A percentile compares a stretch with the other conserved stretches of the same genome.
phyloP scores from a whole-genome alignment of 768 basidiomycete species.

The Calocera viscosa region DNA sequence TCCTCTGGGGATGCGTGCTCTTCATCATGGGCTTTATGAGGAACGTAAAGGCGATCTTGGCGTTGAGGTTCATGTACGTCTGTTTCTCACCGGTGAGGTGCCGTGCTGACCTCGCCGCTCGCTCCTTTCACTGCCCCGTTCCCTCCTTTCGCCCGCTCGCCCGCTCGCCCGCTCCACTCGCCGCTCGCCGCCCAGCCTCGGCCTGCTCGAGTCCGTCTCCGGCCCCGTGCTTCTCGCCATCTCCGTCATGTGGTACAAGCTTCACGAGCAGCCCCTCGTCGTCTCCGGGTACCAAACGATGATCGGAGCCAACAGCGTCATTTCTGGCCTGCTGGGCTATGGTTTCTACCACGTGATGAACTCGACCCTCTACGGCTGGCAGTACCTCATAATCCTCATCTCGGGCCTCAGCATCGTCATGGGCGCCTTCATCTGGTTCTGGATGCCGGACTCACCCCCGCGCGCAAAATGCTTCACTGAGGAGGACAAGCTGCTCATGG shows the following conservation, averaged over 20 bases:
- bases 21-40: constrained; percentile 13
- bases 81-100: background rate
- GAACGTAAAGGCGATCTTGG: constrained; percentile 14
- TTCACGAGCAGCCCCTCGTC: constrained; percentile 39
- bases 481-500: constrained; percentile 37
- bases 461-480: constrained; percentile 38
- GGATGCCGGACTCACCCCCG: constrained; percentile 41
- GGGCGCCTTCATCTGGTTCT: constrained; percentile 38
- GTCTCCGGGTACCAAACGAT: constrained; percentile 37
- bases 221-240: constrained; percentile 39
- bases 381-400: constrained; percentile 32
- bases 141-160: too few relatives aligned
- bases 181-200: constrained; percentile 23
- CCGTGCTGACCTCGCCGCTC: too few relatives aligned
- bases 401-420: constrained; percentile 35
- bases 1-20: background rate
- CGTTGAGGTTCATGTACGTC: background rate
- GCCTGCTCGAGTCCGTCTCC: constrained; percentile 37
- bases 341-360: constrained; percentile 37
- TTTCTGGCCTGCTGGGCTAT: constrained; percentile 40
- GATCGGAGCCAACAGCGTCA: constrained; percentile 39
- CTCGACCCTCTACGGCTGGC: constrained; percentile 39
- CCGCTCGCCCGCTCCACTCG: too few relatives aligned
- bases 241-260: constrained; percentile 43
- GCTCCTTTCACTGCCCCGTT: too few relatives aligned